Conservation (phyloP, 2,329 filamentous ascomycete genomes). For the Curvularia sp. region DNA sequence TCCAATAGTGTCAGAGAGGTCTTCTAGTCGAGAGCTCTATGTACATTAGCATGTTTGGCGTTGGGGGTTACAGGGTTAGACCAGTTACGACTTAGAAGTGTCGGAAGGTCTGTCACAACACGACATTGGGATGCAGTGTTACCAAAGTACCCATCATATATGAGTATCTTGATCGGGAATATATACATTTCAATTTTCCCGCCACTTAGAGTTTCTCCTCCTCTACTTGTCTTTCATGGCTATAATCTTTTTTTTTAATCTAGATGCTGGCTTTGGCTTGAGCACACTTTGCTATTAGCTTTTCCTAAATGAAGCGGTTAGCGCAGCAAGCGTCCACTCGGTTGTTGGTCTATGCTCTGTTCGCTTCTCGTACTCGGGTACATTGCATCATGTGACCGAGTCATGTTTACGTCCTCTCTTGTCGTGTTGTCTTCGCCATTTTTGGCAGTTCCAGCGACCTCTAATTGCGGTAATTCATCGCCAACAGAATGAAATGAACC, state of each 20-base stretch:
- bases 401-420: not conserved
- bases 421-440: not conserved
- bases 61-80: not conserved
- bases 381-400: not conserved
- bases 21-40: not conserved
- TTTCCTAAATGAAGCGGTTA: no score
- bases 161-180: not conserved
- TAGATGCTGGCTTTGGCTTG: not conserved
- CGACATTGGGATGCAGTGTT: not conserved
- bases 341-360: not conserved
- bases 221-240: not conserved
- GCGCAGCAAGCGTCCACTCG: not conserved
- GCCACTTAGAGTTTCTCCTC: not conserved
- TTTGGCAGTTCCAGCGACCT: not conserved
- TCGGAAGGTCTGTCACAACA: not conserved
- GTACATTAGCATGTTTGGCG: not conserved
- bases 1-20: not conserved
- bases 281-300: no score
- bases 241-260: not conserved
- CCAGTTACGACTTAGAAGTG: not conserved
- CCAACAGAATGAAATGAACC: not conserved
- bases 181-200: not conserved
- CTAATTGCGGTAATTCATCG: not conserved
- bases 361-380: not conserved
- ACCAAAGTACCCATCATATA: not conserved